These are phyloP conservation scores for Penicillium sp. DNA, from an alignment of 2,329 filamentous ascomycete genomes.

Conservation along the genomic window DNA sequence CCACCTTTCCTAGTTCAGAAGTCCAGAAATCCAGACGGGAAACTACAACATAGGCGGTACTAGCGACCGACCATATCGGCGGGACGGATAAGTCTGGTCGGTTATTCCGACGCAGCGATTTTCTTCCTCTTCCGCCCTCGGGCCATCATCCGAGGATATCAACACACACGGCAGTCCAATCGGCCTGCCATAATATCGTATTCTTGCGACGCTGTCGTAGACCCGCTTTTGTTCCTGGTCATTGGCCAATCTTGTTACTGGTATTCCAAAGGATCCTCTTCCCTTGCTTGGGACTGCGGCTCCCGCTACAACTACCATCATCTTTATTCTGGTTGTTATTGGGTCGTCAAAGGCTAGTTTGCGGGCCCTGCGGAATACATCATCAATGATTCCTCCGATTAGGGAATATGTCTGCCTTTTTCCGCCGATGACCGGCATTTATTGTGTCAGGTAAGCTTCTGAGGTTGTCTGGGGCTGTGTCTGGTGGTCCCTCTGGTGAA, in stretches of 20 bases:
- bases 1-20: not conserved
- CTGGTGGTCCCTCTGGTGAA: not conserved
- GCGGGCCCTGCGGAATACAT: not conserved
- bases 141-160: slow-evolving; percentile 12
- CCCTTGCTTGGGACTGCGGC: slow-evolving; percentile 4
- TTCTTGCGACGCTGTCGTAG: not conserved
- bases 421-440: slow-evolving; percentile 26
- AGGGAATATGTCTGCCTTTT: not conserved
- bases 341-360: not conserved
- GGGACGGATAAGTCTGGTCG: slow-evolving; percentile 11
- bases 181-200: not conserved
- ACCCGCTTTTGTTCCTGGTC: not conserved
- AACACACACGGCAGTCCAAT: slow-evolving; percentile 7
- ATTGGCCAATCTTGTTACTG: slow-evolving; percentile 8
- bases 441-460: not conserved
- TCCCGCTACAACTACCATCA: not conserved
- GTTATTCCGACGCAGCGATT: slow-evolving; percentile 21
- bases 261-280: not conserved
- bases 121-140: slow-evolving; percentile 18
- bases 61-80: slow-evolving; percentile 2
- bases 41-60: not conserved
- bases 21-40: not conserved
- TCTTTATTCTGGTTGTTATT: not conserved
- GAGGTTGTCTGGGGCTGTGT: not conserved
- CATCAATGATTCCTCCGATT: slow-evolving; percentile 18